Evolutionary conservation across 129 eudicot genomes (phyloP), one percentile per base, ranked within the genome.

Genomic region (Artemisia tridentata): DNA sequence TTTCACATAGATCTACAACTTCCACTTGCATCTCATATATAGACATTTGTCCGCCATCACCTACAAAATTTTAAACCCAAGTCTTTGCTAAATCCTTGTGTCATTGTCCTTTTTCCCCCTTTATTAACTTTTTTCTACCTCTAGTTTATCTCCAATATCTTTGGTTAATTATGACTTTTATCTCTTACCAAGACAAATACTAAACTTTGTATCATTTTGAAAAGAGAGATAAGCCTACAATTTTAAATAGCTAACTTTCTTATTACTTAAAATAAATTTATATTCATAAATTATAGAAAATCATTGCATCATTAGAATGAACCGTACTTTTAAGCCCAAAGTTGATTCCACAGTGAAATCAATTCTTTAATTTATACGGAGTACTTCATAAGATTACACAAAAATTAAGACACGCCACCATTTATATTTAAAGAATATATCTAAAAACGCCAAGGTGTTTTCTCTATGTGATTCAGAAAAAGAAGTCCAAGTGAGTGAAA

Each of bases 71-170:
- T 34, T 79, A 69, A 74, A 76, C 63, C 59, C 66, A 79, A 74
- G 23, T 63, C 27, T 17, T 53, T 10, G 20, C 80, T 48, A 77
- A 77, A 67, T 69, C 79, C 75, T 19, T 61, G 11, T 54, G 60
- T 43, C 25, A 72, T 55, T 79, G 67, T 67, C 41, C 64, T 29
- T 68, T 76, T 50, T 65, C 21, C 62, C 65, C 70, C 48, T 67
- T 76, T 49, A 53, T 52, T 56, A 72, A 62, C 72, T 68, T 81
- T 77, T 62, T 62, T 15, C 16, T 38, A 43, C 54, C 23, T 75
- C 51, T 46, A 58, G 65, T 75, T 80, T 69, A 75, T 80, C 80
- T 80, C 80, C 76, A 74, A 80, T 74, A 16, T 65, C 73, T 65
- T 75, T 68, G 69, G 69, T 68, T 20, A 69, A 48, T 23, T 23